A percentile compares a stretch with the other conserved stretches of the same genome.
These are phyloP conservation scores for Rhynchosporium graminicola DNA, from an alignment of 2,329 filamentous ascomycete species.

Conservation along the genomic window DNA sequence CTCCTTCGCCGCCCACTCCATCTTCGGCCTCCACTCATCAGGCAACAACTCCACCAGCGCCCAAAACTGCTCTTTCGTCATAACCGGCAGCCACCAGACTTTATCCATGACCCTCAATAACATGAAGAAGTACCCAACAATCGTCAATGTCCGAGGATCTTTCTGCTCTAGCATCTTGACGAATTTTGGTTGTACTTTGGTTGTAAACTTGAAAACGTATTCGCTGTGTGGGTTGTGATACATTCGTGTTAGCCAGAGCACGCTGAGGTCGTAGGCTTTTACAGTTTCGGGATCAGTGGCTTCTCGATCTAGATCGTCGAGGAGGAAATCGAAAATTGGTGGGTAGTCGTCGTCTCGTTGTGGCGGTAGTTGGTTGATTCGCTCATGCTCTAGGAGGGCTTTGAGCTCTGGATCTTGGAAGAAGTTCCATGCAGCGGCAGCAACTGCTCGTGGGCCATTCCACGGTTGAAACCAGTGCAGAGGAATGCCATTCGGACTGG, in stretches of 20 bases:
- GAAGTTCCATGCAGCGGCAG: constrained; percentile 61
- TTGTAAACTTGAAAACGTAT: constrained; percentile 60
- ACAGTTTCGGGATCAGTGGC: constrained; percentile 40
- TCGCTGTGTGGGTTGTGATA: constrained; percentile 58
- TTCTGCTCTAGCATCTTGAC: constrained; percentile 58
- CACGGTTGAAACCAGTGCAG: constrained; percentile 65
- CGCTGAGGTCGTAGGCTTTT: constrained; percentile 60
- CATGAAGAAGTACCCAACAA: constrained; percentile 67
- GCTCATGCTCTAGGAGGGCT: constrained; percentile 17
- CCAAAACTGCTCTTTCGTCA: constrained; percentile 62
- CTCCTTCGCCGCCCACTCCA: constrained; percentile 28
- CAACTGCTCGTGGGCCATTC: constrained; percentile 62
- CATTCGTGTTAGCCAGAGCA: constrained; percentile 63
- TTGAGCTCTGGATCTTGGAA: constrained; percentile 51
- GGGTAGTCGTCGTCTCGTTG: constrained; percentile 2
- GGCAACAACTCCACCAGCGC: constrained; percentile 42
- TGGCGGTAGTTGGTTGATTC: constrained; percentile 6
- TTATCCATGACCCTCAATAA: constrained; percentile 61
- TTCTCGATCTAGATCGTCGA: constrained; percentile 41
- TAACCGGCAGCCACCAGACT: constrained; percentile 69
- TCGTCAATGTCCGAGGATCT: constrained; percentile 61
- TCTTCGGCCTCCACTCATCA: constrained; percentile 27
- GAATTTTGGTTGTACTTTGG: constrained; percentile 60
- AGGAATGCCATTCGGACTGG: constrained; percentile 51
- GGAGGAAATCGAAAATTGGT: constrained; percentile 27